Base-by-base conservation (phyloP, 352 stramenopile genomes). In the Hyaloperonospora arabidopsidis region DNA sequence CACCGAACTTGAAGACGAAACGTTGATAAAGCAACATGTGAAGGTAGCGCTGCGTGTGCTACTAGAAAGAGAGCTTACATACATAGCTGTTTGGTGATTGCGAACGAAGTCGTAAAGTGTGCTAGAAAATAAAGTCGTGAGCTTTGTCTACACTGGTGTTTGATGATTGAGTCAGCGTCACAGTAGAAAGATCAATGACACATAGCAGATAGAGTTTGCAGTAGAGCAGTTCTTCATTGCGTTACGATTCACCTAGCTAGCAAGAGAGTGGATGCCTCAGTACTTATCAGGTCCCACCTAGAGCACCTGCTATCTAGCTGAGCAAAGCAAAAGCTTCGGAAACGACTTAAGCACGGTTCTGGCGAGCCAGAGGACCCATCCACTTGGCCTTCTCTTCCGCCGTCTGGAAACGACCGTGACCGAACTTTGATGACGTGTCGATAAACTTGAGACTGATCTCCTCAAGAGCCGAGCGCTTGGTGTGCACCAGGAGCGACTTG, bases 401-500 rank as follows among this genome's bases (percentile, higher is more conserved):
- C 45, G 97, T 99, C 84, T 99, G 97, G 96, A 99, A 99, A 54
- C 97, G 93, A 83, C 97, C 97, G 81, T 99, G 97, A 68, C 97
- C 97, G 76, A 98, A 97, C 89, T 99, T 99, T 54, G 95, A 98
- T 67, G 88, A 98, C 57, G 89, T 97, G 71, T 97, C 89, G 76
- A 97, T 97, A 70, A 97, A 97, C 79, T 95, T 95, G 76, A 97
- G 82, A 63, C 84, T 92, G 76, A 97, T 98, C 61, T 95, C 79
- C 74, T 99, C 97, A 57, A 99, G 82, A 60, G 98, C 96, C 70
- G 93, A 96, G 65, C 96, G 89, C 70, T 94, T 97, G 57, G 90
- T 97, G 81, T 98, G 95, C 63, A 97, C 92, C 68, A 98, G 80
- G 18, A 99, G 86, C 63, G 89, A 97, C 91, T 99, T 99, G 58